Evolutionary conservation across 192 early-diverging fungal species (phyloP), one percentile per base, ranked within the genome.

Genomic region (Spizellomyces punctatus): DNA sequence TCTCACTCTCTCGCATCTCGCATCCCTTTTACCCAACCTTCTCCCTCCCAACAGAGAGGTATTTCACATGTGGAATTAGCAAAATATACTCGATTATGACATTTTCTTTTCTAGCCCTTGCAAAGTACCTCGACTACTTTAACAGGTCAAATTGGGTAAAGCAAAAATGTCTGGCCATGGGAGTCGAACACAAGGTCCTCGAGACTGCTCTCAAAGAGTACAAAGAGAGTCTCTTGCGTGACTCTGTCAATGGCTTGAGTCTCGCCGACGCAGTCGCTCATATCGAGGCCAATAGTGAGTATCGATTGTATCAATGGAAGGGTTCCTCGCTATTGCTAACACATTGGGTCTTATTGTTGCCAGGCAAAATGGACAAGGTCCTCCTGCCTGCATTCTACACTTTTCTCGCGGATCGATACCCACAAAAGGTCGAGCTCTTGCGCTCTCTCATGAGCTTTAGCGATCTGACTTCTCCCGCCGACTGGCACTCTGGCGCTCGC

Each of bases 401-500:
- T 27, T 79, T 65, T 66, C 46, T 79, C 16, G 36, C 36, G n/a
- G 52, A 72, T 10, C 47, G 50, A 8, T 50, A 49, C 14, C 65
- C 72, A 14, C 67, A 54, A 8, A 22, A 67, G 9, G 43, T 56
- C 8, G 19, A 57, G 21, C 44, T 59, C 12, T 47, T 83, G 19
- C 16, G 19, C 9, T 58, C 69, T 7, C 61, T 83, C 16, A 67
- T 76, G 45, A 66, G 85, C 61, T 81, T 93, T 60, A 87, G 84
- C 42, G 94, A 97, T 67, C 68, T 94, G 45, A 80, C 90, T 45
- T 89, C 81, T 63, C 96, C 96, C 12, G 83, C 87, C 45, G 93
- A 94, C 68, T 94, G 92, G 93, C 86, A 83, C 76, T 83, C 87
- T 0, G 78, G 78, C 9, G 90, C 95, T 14, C 87, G 96, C 41